Conservation (phyloP, 73 alveolate genomes). For the Tetrahymena elliotti region DNA sequence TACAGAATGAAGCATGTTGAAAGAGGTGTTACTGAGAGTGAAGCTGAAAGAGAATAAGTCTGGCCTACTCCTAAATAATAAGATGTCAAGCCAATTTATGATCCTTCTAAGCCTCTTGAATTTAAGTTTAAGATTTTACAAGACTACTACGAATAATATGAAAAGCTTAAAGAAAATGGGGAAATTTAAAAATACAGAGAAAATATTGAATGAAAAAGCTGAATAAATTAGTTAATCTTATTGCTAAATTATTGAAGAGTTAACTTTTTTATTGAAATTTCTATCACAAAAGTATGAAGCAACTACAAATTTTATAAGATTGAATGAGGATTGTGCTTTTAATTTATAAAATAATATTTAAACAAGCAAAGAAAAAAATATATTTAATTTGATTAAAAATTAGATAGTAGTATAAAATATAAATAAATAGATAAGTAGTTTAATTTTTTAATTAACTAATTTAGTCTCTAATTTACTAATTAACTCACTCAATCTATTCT, state of each 20-base stretch:
- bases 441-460: neutral
- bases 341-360: no score
- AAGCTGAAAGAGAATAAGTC: neutral
- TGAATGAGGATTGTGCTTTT: neutral
- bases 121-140: neutral
- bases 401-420: neutral
- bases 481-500: no score
- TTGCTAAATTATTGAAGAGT: neutral
- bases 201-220: neutral
- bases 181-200: neutral
- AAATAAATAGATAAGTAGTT: neutral
- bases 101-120: neutral
- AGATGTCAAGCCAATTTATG: neutral
- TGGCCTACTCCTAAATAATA: neutral
- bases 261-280: neutral
- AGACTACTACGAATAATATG: neutral
- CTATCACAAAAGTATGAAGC: neutral
- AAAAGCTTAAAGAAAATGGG: neutral
- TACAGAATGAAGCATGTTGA: neutral
- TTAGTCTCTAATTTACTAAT: no score
- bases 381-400: neutral
- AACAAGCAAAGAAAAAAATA: neutral
- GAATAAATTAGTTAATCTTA: neutral
- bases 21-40: neutral
- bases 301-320: neutral